Base-by-base conservation (phyloP, 2,329 filamentous ascomycete species). In the Trichoderma semiorbis region DNA sequence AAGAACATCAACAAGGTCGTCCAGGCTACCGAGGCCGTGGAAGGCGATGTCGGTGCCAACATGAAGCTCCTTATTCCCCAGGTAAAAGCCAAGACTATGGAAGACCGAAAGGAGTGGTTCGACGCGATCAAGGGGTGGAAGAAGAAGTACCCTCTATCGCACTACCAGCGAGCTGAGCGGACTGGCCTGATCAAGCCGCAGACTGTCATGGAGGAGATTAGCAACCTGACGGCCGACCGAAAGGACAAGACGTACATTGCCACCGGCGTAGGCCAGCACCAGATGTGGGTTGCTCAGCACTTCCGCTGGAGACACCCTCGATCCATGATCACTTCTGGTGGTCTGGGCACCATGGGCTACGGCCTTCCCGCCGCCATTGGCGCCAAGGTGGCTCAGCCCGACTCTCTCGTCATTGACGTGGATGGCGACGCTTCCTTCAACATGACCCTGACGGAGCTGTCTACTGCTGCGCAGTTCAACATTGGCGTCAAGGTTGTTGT, bases 1-100 rank as follows among this genome's bases (percentile, higher is more conserved):
- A 99, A 99, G 91, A 98, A 99, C 86, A 98, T 98, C 85, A 98
- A 98, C 90, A 99, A 98, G 88, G 95, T 98, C 55, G 92, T 99
- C 16, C 94, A 98, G 84, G 95, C 95, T 8, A 98, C 93, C 55
- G 94, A 98, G 84, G 95, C 96, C 60, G 91, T 98, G 21, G 95
- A 97, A 83, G 96, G 96, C 72, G 95, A 98, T 79, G 93, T 97
- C 34, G 90, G 91, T 3, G 84, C 90, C 21, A 98, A 97, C 82
- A 85, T 98, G 39, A 86, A 86, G 66, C 84, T 88, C 34, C 90
- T 98, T 66, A 78, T 98, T 43, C 95, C 95, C 12, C 85, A 89
- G 68, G 83, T 98, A 26, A 83, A 93, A 68, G 75, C 85, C 28
- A 89, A 88, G 74, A 81, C 88, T 2, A 89, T 90, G 83, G 81